Evolutionary conservation across 441 rosid genomes (phyloP).

Genomic region (Melastoma candidum): DNA sequence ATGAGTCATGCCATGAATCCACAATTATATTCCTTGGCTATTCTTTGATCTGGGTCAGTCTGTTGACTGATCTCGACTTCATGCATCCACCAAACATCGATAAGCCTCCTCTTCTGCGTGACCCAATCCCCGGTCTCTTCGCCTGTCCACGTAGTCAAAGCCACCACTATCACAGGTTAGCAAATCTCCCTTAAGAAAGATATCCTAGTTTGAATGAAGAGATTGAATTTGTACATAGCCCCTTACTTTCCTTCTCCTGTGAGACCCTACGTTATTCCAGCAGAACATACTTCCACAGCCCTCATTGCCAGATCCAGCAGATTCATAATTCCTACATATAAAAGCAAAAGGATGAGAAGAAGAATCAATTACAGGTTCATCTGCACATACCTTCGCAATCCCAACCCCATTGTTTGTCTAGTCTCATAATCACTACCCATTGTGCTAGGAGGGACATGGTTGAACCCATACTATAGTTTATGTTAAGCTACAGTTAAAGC

Average conservation of each 20-base stretch:
- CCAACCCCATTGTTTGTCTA: neutral
- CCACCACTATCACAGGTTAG: neutral
- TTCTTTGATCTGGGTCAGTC: slow-evolving; percentile 10
- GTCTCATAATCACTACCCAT: neutral
- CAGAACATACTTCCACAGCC: slow-evolving; percentile 81
- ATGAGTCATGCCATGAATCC: slow-evolving; percentile 26
- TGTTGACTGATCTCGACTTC: slow-evolving; percentile 52
- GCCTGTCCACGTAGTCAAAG: slow-evolving; percentile 25
- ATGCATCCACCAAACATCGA: slow-evolving; percentile 60
- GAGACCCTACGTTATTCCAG: slow-evolving; percentile 56
- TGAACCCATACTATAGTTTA: too few relatives aligned
- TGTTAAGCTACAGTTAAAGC: too few relatives aligned
- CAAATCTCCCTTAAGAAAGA: neutral
- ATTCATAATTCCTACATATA: slow-evolving; percentile 67
- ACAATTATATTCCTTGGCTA: neutral
- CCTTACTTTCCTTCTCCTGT: slow-evolving; percentile 49
- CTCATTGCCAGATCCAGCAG: slow-evolving; percentile 51
- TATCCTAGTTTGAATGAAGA: neutral
- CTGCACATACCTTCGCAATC: neutral
- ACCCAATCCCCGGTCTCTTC: slow-evolving; percentile 36
- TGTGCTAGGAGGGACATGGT: too few relatives aligned
- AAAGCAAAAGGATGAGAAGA: slow-evolving; percentile 12
- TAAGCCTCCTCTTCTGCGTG: slow-evolving; percentile 34
- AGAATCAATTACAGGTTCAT: neutral
- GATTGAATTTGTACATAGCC: neutral